Base-by-base conservation (phyloP, 2,329 filamentous ascomycete species). In the Monilinia vaccinii-corymbosi region DNA sequence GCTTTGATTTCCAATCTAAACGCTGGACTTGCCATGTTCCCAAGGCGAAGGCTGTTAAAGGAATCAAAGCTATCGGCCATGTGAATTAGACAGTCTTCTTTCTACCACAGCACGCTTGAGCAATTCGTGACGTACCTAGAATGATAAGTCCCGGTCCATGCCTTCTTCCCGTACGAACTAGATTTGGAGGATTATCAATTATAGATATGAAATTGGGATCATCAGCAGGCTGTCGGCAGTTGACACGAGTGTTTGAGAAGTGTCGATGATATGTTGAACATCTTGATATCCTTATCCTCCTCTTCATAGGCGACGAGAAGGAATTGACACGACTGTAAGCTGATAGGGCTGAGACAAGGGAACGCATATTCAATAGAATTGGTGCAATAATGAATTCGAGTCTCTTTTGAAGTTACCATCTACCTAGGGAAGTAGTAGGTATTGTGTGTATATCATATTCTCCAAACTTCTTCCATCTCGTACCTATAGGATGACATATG, bases 21-120 rank as follows among this genome's bases (percentile, higher is more conserved):
- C 94, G 88, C 73, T 96, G 85, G 58, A 99, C 89, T 73, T 99
- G 94, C 94, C 94, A 99, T 64, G 90, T 90, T 34, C 94, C 94
- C 18, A 99, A 85, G 58, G 80, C 78, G 74, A 99, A 96, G 13
- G 94, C 91, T 1, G 92, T 97, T 62, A 96, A 75, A 52, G 94
- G 94, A 69, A 99, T 97, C 56, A 96, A 62, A 61, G 71, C 71
- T 73, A 50, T 49, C 56, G 16, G 18, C 58, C 47, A 42, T 61
- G 53, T 59, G 31, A 32, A 36, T 47, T 21, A 46, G 45, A 51
- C 10, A 32, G 13, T 23, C 18, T 28, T 45, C 47, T 34, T n/a
- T n/a, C n/a, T n/a, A n/a, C n/a, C n/a, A n/a, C n/a, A n/a, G 10
- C 34, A 14, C n/a, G 18, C 16, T 10, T 36, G 42, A 31, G 44